Percentiles rank a stretch among this genome's conserved stretches.
phyloP scores from a whole-genome alignment of 192 early-diverging fungal genomes.

The Pilobolus umbonatus region DNA sequence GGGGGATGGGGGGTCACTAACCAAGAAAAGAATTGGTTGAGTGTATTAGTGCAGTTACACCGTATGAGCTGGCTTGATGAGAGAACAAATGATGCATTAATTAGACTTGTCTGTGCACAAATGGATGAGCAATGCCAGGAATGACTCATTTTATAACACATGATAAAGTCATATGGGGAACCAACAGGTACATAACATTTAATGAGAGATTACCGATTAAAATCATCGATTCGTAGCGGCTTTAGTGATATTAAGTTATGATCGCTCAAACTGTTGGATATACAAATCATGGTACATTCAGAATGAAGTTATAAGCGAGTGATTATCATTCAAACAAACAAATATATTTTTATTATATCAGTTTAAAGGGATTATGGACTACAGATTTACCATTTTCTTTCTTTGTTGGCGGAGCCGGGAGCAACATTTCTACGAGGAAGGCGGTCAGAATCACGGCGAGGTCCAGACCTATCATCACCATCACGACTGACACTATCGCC shows the following conservation, averaged over 20 bases:
- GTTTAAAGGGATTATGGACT: not conserved
- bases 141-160: too few species aligned
- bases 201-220: too few species aligned
- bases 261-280: not conserved
- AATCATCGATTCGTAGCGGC: too few species aligned
- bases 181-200: too few species aligned
- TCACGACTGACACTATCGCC: not conserved
- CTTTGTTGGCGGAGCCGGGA: not conserved
- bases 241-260: not conserved
- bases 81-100: too few species aligned
- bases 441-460: not conserved
- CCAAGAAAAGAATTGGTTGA: too few species aligned
- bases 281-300: not conserved
- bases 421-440: not conserved
- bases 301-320: not conserved
- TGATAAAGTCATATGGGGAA: too few species aligned
- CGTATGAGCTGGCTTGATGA: too few species aligned
- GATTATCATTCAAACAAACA: not conserved
- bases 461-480: not conserved
- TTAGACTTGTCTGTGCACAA: too few species aligned
- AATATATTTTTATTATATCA: not conserved
- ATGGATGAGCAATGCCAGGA: too few species aligned
- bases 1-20: too few species aligned
- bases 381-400: conserved; percentile 7
- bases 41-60: too few species aligned